phyloP scores from a whole-genome alignment of 2,329 filamentous ascomycete genomes.

The Phoma sp. region DNA sequence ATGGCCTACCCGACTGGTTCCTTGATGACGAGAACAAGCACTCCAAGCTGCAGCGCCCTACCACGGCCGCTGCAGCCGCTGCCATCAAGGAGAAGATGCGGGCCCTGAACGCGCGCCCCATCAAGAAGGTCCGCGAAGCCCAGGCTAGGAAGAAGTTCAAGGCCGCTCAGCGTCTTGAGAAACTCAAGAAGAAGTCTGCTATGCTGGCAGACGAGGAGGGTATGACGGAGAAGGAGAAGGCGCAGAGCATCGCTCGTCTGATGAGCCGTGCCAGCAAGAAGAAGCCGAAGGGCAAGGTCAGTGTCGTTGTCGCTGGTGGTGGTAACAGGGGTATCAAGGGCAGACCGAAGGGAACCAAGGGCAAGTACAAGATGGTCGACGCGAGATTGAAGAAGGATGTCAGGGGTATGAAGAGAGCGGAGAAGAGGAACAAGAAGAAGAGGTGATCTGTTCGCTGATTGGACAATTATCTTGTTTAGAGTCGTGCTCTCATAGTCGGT shows the following conservation, averaged over 20 bases:
- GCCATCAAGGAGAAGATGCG: constrained; percentile 95
- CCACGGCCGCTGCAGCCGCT: constrained; percentile 83
- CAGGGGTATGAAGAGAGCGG: constrained; percentile 78
- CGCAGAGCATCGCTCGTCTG: constrained; percentile 78
- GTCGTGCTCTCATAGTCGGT: too few relatives aligned
- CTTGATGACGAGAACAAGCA: constrained; percentile 88
- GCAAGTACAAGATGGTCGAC: constrained; percentile 97
- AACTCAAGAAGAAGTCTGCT: constrained; percentile 96
- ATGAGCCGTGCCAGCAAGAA: constrained; percentile 83
- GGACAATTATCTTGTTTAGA: too few relatives aligned
- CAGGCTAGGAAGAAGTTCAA: constrained; percentile 97
- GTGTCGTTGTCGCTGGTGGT: constrained; percentile 86
- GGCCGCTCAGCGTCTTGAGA: constrained; percentile 87
- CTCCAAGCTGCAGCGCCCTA: constrained; percentile 84
- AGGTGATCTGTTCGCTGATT: constrained; percentile 43
- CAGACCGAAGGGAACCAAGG: constrained; percentile 89
- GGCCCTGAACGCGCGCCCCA: constrained; percentile 91
- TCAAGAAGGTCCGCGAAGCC: constrained; percentile 98
- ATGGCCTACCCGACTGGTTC: constrained; percentile 97
- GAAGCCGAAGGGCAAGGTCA: constrained; percentile 82
- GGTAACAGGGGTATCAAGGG: constrained; percentile 84
- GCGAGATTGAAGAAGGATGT: constrained; percentile 95
- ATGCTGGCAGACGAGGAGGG: constrained; percentile 86
- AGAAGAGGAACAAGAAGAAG: constrained; percentile 81
- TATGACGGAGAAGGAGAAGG: constrained; percentile 96